A percentile compares a stretch with the other conserved stretches of the same genome.
These are phyloP conservation scores for Elymus sibiricus DNA, from an alignment of 176 grass and related monocot species.

Conservation along the genomic window DNA sequence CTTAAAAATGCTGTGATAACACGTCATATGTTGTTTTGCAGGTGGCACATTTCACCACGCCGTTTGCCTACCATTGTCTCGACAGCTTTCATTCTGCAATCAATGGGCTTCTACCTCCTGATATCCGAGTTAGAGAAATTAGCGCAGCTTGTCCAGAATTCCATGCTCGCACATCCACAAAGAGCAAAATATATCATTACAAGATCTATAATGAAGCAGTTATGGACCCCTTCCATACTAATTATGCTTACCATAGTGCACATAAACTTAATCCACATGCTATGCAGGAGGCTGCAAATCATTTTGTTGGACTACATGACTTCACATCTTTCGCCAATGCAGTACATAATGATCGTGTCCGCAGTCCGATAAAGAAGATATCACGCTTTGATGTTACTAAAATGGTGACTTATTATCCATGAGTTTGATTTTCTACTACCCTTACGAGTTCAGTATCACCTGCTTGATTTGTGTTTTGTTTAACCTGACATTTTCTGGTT, in stretches of 20 bases:
- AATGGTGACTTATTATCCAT: constrained; percentile 50
- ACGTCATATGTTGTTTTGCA: constrained; percentile 28
- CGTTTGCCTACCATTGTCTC: constrained; percentile 72
- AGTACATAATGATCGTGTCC: constrained; percentile 59
- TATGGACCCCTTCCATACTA: constrained; percentile 80
- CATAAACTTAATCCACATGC: constrained; percentile 70
- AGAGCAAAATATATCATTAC: constrained; percentile 90
- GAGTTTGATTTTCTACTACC: not conserved
- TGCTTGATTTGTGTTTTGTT: not conserved
- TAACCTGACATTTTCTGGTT: constrained; percentile 28
- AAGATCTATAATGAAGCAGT: constrained; percentile 85
- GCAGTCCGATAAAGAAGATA: constrained; percentile 73
- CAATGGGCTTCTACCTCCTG: constrained; percentile 83
- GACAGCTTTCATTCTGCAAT: constrained; percentile 68
- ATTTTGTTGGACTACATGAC: constrained; percentile 87
- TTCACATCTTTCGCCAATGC: constrained; percentile 92
- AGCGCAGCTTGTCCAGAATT: constrained; percentile 64
- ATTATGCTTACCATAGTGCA: constrained; percentile 72
- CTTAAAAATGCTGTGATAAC: constrained; percentile 5
- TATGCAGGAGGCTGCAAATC: constrained; percentile 75
- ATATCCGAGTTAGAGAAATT: constrained; percentile 91
- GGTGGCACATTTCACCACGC: constrained; percentile 90
- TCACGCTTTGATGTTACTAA: constrained; percentile 72
- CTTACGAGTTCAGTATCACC: not conserved
- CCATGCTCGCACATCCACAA: constrained; percentile 84